Conservation (phyloP, 2,329 filamentous ascomycete species). For the Ilyonectria mors-panacis region DNA sequence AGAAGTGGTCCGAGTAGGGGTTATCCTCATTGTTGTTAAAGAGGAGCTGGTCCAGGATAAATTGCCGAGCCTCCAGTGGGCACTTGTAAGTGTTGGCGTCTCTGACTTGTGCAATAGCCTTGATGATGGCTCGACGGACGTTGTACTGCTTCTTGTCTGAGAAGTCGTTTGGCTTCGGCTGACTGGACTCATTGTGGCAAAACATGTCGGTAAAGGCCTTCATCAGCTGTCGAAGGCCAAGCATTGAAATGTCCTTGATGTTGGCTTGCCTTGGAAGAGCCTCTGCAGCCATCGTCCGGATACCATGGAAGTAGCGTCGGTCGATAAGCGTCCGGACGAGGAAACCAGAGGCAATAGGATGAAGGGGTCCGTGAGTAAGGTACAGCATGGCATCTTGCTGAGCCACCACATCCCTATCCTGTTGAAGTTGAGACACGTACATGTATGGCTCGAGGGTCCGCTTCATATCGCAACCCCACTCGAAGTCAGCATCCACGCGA, state of each 20-base stretch:
- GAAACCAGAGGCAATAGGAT: slow-evolving; percentile 89
- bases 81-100: slow-evolving; percentile 80
- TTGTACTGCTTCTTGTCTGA: slow-evolving; percentile 87
- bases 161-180: slow-evolving; percentile 93
- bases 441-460: slow-evolving; percentile 92
- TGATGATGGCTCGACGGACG: slow-evolving; percentile 86
- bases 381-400: slow-evolving; percentile 83
- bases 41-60: slow-evolving; percentile 89
- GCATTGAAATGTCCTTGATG: slow-evolving; percentile 75
- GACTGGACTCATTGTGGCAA: slow-evolving; percentile 82
- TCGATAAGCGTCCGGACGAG: slow-evolving; percentile 93
- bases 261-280: slow-evolving; percentile 84
- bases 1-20: slow-evolving; percentile 88
- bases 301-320: slow-evolving; percentile 91
- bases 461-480: slow-evolving; percentile 93
- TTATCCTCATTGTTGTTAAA: slow-evolving; percentile 98
- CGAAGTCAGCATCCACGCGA: slow-evolving; percentile 96
- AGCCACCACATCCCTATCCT: slow-evolving; percentile 97
- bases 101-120: slow-evolving; percentile 84
- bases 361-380: slow-evolving; percentile 75
- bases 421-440: slow-evolving; percentile 97
- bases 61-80: slow-evolving; percentile 83
- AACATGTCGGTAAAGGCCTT: slow-evolving; percentile 91
- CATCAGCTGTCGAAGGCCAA: slow-evolving; percentile 87
- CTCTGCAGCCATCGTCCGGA: slow-evolving; percentile 87